phyloP scores from a whole-genome alignment of 768 basidiomycete genomes.

The Lepiota brunneoincarnata region DNA sequence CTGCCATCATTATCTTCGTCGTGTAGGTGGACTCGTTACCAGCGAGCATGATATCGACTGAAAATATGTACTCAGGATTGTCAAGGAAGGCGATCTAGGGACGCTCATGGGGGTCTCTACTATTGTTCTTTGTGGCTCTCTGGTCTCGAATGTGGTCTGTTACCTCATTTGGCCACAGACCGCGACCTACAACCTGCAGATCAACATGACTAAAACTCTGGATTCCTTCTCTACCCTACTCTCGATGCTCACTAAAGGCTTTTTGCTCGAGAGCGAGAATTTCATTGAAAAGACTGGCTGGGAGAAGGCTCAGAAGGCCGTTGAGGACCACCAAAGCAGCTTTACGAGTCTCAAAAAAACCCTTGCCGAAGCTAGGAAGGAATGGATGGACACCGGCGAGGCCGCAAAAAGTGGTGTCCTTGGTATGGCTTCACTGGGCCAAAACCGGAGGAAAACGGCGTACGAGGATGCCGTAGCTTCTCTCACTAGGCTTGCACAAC shows the following conservation, averaged over 20 bases:
- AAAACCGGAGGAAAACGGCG: conserved; percentile 42
- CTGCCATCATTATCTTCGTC: conserved; percentile 76
- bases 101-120: conserved; percentile 73
- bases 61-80: conserved; percentile 44
- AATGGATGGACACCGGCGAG: conserved; percentile 49
- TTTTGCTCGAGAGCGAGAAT: conserved; percentile 72
- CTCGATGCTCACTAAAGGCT: conserved; percentile 76
- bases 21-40: conserved; percentile 46
- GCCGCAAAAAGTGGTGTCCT: conserved; percentile 15
- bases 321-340: conserved; percentile 81
- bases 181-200: conserved; percentile 80
- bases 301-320: conserved; percentile 72
- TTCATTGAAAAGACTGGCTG: conserved; percentile 51
- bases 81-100: conserved; percentile 84
- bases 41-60: conserved; percentile 1
- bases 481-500: conserved; percentile 89
- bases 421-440: conserved; percentile 7
- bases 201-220: conserved; percentile 80
- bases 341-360: conserved; percentile 90
- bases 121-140: conserved; percentile 74
- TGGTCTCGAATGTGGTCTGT: conserved; percentile 83
- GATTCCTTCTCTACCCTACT: conserved; percentile 89
- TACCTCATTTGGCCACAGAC: conserved; percentile 81
- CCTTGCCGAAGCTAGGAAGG: conserved; percentile 83
- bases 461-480: conserved; percentile 88